phyloP scores from a whole-genome alignment of 2,329 filamentous ascomycete genomes.

The Phialemoniopsis sp. region DNA sequence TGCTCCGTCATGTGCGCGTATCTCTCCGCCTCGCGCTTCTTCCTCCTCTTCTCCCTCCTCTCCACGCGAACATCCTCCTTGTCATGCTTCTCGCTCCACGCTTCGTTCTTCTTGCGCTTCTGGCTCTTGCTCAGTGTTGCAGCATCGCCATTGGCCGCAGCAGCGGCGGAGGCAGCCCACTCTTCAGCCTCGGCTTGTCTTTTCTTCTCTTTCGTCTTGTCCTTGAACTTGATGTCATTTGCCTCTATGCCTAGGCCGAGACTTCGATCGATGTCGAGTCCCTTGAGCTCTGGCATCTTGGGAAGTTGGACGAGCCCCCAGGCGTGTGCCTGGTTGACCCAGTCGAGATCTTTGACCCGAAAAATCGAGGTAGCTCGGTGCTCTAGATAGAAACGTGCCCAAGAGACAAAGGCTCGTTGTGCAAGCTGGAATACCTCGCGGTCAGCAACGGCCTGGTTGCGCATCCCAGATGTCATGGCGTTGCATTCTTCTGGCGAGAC shows the following conservation, averaged over 20 bases:
- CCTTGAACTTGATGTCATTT: slow-evolving; percentile 65
- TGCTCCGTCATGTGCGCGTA: slow-evolving; percentile 65
- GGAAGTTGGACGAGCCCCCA: slow-evolving; percentile 88
- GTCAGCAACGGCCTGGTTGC: slow-evolving; percentile 43
- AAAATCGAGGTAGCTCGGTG: slow-evolving; percentile 93
- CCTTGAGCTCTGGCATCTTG: slow-evolving; percentile 86
- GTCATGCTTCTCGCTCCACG: slow-evolving; percentile 71
- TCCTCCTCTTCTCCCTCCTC: slow-evolving; percentile 26
- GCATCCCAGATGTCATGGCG: slow-evolving; percentile 19
- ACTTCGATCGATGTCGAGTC: slow-evolving; percentile 59
- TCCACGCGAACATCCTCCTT: slow-evolving; percentile 54
- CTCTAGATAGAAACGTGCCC: slow-evolving; percentile 86
- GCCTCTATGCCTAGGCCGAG: slow-evolving; percentile 61
- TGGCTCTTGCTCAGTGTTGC: slow-evolving; percentile 32
- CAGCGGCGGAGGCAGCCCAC: slow-evolving; percentile 35
- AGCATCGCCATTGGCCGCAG: slow-evolving; percentile 23
- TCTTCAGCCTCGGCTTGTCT: slow-evolving; percentile 52
- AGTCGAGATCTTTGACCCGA: slow-evolving; percentile 74
- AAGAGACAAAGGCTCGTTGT: slow-evolving; percentile 88
- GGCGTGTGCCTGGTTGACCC: slow-evolving; percentile 72
- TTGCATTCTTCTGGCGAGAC: slow-evolving; percentile 60
- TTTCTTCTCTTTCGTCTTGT: slow-evolving; percentile 65
- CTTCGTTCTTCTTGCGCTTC: slow-evolving; percentile 59
- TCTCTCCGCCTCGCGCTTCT: slow-evolving; percentile 54
- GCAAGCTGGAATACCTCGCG: slow-evolving; percentile 78